Conservation (phyloP, 2,329 filamentous ascomycete species). For the Trichoderma gracile region DNA sequence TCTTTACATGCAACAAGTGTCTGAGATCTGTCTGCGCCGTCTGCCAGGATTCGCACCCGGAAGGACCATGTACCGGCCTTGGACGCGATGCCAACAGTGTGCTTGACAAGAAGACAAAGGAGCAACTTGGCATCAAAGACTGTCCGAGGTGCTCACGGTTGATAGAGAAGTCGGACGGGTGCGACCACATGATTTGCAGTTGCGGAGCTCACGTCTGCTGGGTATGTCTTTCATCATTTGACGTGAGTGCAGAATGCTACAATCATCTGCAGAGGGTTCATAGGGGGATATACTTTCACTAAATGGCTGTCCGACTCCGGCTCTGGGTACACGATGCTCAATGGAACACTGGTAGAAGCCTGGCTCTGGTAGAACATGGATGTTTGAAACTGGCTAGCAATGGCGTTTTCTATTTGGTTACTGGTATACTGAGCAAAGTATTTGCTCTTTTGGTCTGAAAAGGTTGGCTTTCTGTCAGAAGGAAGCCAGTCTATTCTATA, state of each 20-base stretch:
- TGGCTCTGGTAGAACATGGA: neutral
- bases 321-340: too few relatives aligned
- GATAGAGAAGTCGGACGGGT: slow-evolving; percentile 48
- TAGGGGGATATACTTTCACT: neutral
- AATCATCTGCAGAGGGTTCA: slow-evolving; percentile 6
- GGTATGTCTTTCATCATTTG: slow-evolving; percentile 41
- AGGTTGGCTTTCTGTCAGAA: too few relatives aligned
- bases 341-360: neutral
- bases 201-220: slow-evolving; percentile 52
- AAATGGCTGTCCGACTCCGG: neutral
- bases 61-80: slow-evolving; percentile 35
- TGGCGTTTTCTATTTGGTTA: neutral
- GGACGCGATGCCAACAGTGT: slow-evolving; percentile 29
- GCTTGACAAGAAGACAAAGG: slow-evolving; percentile 37
- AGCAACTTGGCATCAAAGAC: slow-evolving; percentile 41
- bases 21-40: slow-evolving; percentile 38
- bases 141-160: slow-evolving; percentile 45
- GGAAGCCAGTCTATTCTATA: too few relatives aligned
- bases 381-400: neutral
- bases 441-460: neutral
- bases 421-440: neutral
- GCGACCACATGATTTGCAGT: slow-evolving; percentile 49
- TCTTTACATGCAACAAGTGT: slow-evolving; percentile 43
- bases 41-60: slow-evolving; percentile 40
- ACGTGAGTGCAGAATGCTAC: neutral